Evolutionary conservation across 306 rosid species (phyloP).

Genomic region (Quercus glauca): DNA sequence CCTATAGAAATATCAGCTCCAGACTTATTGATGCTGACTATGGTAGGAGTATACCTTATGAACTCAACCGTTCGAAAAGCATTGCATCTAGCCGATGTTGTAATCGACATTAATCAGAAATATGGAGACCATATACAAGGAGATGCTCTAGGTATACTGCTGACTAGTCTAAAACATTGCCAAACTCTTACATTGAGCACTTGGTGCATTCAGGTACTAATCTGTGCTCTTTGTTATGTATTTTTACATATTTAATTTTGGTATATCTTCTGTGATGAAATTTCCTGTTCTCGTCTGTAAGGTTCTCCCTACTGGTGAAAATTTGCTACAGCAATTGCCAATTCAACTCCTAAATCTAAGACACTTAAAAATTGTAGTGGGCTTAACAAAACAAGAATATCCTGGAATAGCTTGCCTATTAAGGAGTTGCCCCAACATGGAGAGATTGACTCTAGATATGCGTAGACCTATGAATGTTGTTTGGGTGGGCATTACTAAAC

Average conservation of each 20-base stretch:
- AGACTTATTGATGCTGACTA: not conserved
- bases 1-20: constrained; percentile 1
- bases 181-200: constrained; percentile 4
- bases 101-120: not conserved
- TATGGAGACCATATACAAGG: constrained; percentile 18
- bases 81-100: not conserved
- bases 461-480: not conserved
- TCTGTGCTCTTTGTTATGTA: not conserved
- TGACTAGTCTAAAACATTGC: not conserved
- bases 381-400: constrained; percentile 9
- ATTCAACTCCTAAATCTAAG: not conserved
- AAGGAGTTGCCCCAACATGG: constrained; percentile 14
- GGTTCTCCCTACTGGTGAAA: constrained; percentile 17
- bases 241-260: not conserved
- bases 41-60: constrained; percentile 10
- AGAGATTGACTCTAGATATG: constrained; percentile 4
- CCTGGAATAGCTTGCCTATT: constrained; percentile 15
- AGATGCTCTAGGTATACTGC: constrained; percentile 6
- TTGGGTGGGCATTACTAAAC: constrained; percentile 1
- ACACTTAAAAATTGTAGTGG: constrained; percentile 7
- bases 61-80: constrained; percentile 6
- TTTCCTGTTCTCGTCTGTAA: not conserved
- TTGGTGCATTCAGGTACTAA: constrained; percentile 19
- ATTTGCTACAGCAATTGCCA: constrained; percentile 6
- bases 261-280: not conserved